Conservation (phyloP, 768 basidiomycete species). For the Lentinula detonsa region DNA sequence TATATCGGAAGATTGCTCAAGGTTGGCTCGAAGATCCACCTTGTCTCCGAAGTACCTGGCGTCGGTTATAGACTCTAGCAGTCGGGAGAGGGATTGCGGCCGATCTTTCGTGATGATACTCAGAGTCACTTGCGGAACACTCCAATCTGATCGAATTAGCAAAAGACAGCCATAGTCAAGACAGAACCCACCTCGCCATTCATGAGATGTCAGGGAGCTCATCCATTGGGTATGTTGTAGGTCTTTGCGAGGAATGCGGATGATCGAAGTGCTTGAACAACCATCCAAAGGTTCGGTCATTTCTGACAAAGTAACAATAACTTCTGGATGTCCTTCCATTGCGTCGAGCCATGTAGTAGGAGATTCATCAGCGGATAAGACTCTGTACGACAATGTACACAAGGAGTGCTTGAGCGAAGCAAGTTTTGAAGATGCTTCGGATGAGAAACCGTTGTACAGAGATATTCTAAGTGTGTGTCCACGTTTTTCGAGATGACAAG, state of each 20-base stretch:
- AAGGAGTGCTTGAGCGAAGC: background rate
- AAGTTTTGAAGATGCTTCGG: background rate
- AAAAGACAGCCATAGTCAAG: constrained; percentile 11
- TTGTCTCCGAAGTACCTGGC: constrained; percentile 66
- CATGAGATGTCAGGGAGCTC: constrained; percentile 44
- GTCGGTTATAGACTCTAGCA: constrained; percentile 53
- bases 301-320: constrained; percentile 10
- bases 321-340: constrained; percentile 7
- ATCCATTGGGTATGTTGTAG: constrained; percentile 57
- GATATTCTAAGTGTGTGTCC: constrained; percentile 24
- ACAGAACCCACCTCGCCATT: constrained; percentile 40
- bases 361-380: constrained; percentile 10
- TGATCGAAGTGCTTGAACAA: constrained; percentile 21
- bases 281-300: constrained; percentile 15
- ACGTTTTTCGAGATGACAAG: constrained; percentile 26
- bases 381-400: constrained; percentile 12
- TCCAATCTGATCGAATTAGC: constrained; percentile 53
- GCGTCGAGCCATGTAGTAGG: background rate
- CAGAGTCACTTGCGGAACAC: constrained; percentile 60
- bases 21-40: constrained; percentile 58
- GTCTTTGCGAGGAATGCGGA: constrained; percentile 44
- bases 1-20: constrained; percentile 68
- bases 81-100: constrained; percentile 60
- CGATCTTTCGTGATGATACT: constrained; percentile 76
- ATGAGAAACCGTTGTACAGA: constrained; percentile 19